A percentile compares a stretch with the other conserved stretches of the same genome.
Evolutionary conservation across 768 basidiomycete species (phyloP).

Genomic region (Albatrellus ellisii): DNA sequence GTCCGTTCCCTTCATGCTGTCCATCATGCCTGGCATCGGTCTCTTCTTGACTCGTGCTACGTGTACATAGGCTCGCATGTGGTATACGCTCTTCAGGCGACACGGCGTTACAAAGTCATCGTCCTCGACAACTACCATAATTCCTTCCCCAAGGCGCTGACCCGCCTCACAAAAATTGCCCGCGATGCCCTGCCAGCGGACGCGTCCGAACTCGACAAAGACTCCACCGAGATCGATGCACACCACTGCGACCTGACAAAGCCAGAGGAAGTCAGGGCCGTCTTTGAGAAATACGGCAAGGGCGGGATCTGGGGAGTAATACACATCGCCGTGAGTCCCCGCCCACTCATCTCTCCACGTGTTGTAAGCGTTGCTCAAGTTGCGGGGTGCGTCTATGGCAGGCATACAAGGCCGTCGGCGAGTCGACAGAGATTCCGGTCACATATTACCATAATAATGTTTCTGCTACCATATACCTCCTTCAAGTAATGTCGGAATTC

Average conservation of each 20-base stretch:
- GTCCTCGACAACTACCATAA: constrained; percentile 95
- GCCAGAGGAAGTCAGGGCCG: constrained; percentile 51
- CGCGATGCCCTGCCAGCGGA: constrained; percentile 53
- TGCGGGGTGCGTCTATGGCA: constrained; percentile 17
- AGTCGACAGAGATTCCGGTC: constrained; percentile 86
- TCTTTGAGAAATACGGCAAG: constrained; percentile 78
- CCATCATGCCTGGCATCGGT: constrained; percentile 9
- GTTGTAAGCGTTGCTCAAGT: neutral
- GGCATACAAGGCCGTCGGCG: constrained; percentile 98
- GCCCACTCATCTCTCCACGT: neutral
- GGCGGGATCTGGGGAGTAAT: constrained; percentile 95
- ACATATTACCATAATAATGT: constrained; percentile 95
- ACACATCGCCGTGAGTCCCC: constrained; percentile 73
- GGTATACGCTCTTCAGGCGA: constrained; percentile 73
- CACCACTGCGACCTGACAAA: constrained; percentile 65
- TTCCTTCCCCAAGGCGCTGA: constrained; percentile 63
- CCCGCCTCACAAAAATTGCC: constrained; percentile 71
- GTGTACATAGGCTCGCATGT: constrained; percentile 74
- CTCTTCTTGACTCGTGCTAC: too few relatives aligned
- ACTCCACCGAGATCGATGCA: constrained; percentile 61
- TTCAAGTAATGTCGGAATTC: constrained; percentile 79
- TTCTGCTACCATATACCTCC: constrained; percentile 68
- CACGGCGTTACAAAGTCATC: constrained; percentile 83
- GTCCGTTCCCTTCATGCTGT: constrained; percentile 23
- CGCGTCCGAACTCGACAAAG: constrained; percentile 53